Percentiles rank a stretch among this genome's conserved stretches.
Evolutionary conservation across 1,139 yeast genomes (phyloP).

Genomic region (Hyphopichia pseudoburtonii): DNA sequence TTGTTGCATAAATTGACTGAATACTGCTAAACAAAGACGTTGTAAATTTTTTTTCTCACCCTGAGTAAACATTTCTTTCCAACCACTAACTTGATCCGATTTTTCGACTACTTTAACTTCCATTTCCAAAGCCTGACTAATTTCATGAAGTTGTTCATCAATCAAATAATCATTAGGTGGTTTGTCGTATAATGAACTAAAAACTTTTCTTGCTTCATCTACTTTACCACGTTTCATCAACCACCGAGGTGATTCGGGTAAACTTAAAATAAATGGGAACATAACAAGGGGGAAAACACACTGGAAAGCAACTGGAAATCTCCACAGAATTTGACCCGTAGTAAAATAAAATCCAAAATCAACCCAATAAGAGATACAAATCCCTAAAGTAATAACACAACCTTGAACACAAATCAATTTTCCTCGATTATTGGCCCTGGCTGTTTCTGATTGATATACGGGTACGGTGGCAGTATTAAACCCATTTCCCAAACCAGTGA

Average conservation of each 20-base stretch:
- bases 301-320: slow-evolving; percentile 51
- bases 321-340: slow-evolving; percentile 19
- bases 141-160: slow-evolving; percentile 23
- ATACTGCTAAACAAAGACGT: slow-evolving; percentile 40
- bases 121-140: slow-evolving; percentile 17
- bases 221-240: slow-evolving; percentile 36
- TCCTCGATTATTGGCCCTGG: slow-evolving; percentile 26
- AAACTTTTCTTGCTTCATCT: slow-evolving; percentile 48
- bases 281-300: slow-evolving; percentile 25
- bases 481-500: slow-evolving; percentile 36
- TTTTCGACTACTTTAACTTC: slow-evolving; percentile 15
- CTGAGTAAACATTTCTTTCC: slow-evolving; percentile 6
- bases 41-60: slow-evolving; percentile 10
- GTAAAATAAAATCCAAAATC: slow-evolving; percentile 34
- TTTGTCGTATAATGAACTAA: slow-evolving; percentile 37
- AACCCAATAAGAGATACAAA: slow-evolving; percentile 43
- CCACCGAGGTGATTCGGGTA: slow-evolving; percentile 54
- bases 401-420: slow-evolving; percentile 33
- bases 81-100: background rate
- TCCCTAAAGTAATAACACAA: slow-evolving; percentile 38
- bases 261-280: slow-evolving; percentile 18
- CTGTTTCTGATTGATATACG: slow-evolving; percentile 26
- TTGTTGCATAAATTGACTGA: slow-evolving; percentile 45
- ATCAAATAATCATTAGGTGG: slow-evolving; percentile 19
- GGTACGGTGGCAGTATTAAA: slow-evolving; percentile 28